Percentiles rank a stretch among this genome's conserved stretches.
These are phyloP conservation scores for Cladorrhinum samala DNA, from an alignment of 495 filamentous ascomycete species.

Conservation along the genomic window DNA sequence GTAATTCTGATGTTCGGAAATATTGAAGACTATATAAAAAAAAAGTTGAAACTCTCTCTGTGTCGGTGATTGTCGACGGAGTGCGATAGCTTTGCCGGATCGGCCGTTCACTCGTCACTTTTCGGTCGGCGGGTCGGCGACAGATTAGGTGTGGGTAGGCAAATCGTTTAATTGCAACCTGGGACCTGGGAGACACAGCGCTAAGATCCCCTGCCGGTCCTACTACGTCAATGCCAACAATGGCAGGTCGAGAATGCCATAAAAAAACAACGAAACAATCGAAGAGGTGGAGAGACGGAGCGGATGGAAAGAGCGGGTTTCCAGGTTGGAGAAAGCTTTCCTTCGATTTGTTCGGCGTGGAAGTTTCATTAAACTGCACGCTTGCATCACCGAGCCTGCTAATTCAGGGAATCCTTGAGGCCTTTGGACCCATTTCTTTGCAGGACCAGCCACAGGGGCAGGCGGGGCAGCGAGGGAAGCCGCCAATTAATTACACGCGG, in stretches of 20 bases:
- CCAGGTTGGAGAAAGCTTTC: too few species aligned
- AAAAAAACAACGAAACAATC: background rate
- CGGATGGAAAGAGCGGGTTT: background rate
- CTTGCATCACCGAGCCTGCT: conserved; percentile 7
- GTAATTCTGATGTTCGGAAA: background rate
- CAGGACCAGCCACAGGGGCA: background rate
- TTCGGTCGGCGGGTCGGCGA: background rate
- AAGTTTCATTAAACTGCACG: conserved; percentile 6
- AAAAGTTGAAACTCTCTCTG: too few species aligned
- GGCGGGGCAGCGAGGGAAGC: background rate
- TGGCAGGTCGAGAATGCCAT: too few species aligned
- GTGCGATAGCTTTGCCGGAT: background rate
- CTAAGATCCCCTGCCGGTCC: background rate
- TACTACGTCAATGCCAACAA: too few species aligned
- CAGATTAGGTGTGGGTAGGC: background rate
- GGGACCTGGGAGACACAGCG: background rate
- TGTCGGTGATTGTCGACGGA: too few species aligned
- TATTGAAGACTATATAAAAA: too few species aligned
- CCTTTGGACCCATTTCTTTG: background rate
- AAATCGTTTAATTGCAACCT: background rate
- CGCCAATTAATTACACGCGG: too few species aligned
- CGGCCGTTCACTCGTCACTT: background rate
- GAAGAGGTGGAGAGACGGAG: too few species aligned
- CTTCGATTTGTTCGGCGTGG: background rate
- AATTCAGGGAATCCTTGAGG: conserved; percentile 5